phyloP scores from a whole-genome alignment of 2,329 filamentous ascomycete species.

The Penicillium sp. region DNA sequence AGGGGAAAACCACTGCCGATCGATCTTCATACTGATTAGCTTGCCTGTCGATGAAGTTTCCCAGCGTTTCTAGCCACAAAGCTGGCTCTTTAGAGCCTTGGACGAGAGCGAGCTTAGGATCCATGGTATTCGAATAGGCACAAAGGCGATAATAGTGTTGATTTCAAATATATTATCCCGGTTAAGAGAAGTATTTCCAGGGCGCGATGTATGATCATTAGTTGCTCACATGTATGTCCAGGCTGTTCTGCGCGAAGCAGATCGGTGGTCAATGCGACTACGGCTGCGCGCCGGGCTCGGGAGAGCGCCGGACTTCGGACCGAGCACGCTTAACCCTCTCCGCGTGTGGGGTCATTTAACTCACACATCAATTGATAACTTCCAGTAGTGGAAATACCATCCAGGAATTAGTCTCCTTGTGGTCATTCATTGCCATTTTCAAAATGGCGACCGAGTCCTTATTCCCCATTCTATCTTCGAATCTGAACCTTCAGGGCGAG shows the following conservation, averaged over 20 bases:
- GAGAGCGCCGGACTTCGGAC: conserved; percentile 12
- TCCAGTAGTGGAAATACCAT: too few relatives aligned
- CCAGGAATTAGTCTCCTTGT: too few relatives aligned
- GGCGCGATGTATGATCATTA: too few relatives aligned
- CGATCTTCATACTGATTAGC: conserved; percentile 8
- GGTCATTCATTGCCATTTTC: background rate
- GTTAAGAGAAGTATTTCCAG: too few relatives aligned
- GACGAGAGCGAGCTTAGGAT: conserved; percentile 12
- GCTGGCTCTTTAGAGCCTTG: conserved; percentile 21
- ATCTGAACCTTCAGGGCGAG: conserved; percentile 21
- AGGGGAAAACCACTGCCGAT: conserved; percentile 18
- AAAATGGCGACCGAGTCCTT: conserved; percentile 16
- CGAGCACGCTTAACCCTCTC: conserved; percentile 3
- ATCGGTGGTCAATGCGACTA: background rate
- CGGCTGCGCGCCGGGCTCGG: background rate
- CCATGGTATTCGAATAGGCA: background rate
- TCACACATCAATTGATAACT: too few relatives aligned
- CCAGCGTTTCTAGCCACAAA: conserved; percentile 21
- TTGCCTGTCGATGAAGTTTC: conserved; percentile 23
- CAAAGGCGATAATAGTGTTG: too few relatives aligned
- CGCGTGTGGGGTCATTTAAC: background rate
- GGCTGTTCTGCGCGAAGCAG: too few relatives aligned
- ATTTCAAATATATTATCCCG: too few relatives aligned
- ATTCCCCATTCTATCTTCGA: conserved; percentile 14
- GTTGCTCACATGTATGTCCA: too few relatives aligned